Percentiles rank a stretch among this genome's conserved stretches.
Evolutionary conservation across 2,329 filamentous ascomycete species (phyloP).

Genomic region (Ramularia collo-cygni): DNA sequence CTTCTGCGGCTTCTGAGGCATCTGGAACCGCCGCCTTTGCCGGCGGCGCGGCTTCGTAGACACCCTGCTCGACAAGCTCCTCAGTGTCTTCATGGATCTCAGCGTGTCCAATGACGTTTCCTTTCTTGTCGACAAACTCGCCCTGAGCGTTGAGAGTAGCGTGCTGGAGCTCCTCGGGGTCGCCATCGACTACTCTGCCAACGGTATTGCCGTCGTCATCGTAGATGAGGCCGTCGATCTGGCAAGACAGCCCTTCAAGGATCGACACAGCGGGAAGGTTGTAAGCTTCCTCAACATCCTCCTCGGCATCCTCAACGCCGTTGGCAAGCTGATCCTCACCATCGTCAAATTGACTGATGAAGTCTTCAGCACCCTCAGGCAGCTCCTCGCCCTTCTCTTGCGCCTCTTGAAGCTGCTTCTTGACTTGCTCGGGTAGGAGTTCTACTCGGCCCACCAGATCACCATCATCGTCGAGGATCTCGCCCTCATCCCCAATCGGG

Average conservation of each 20-base stretch:
- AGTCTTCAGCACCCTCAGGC: slow-evolving; percentile 30
- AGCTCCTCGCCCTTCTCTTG: slow-evolving; percentile 32
- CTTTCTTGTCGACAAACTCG: slow-evolving; percentile 49
- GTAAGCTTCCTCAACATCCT: slow-evolving; percentile 22
- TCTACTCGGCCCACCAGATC: slow-evolving; percentile 49
- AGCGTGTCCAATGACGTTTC: slow-evolving; percentile 48
- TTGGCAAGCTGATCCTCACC: slow-evolving; percentile 27
- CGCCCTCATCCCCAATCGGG: slow-evolving; percentile 47
- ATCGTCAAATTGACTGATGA: slow-evolving; percentile 22
- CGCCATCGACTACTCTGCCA: slow-evolving; percentile 42
- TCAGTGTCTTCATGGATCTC: slow-evolving; percentile 42
- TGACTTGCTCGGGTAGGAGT: slow-evolving; percentile 39
- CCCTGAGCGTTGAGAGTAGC: slow-evolving; percentile 47
- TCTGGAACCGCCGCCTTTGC: slow-evolving; percentile 36
- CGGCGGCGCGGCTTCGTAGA: slow-evolving; percentile 36
- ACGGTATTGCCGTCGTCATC: slow-evolving; percentile 47
- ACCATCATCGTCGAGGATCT: slow-evolving; percentile 50
- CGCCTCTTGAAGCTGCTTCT: slow-evolving; percentile 36
- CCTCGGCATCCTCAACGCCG: slow-evolving; percentile 25
- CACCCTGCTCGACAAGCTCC: slow-evolving; percentile 39
- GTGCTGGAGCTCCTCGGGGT: slow-evolving; percentile 43
- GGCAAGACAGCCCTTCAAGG: slow-evolving; percentile 42
- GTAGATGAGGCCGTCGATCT: slow-evolving; percentile 42
- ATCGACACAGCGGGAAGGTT: slow-evolving; percentile 39
- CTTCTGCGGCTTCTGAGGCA: slow-evolving; percentile 31